phyloP scores from a whole-genome alignment of 305 asterid genomes.

The Striga hermonthica region DNA sequence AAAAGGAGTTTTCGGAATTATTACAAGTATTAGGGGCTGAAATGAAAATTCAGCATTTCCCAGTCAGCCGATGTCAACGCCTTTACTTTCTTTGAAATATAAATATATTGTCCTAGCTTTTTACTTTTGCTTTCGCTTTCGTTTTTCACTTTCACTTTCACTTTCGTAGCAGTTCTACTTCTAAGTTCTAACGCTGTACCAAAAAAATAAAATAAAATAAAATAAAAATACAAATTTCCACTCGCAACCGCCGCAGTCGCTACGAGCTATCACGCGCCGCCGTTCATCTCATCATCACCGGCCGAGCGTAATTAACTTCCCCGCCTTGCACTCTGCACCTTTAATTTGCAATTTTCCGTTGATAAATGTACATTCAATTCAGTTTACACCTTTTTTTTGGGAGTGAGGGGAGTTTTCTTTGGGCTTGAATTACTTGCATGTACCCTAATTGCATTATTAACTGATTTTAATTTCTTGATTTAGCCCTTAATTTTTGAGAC shows the following conservation, averaged over 20 bases:
- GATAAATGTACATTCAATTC: background rate
- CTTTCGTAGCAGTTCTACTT: too few relatives aligned
- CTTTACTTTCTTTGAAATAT: too few relatives aligned
- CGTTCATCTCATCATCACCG: conserved; percentile 8
- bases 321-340: background rate
- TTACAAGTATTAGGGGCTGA: too few relatives aligned
- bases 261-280: conserved; percentile 32
- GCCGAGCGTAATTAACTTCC: background rate
- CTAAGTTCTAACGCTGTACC: too few relatives aligned
- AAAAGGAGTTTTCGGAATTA: too few relatives aligned
- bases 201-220: too few relatives aligned
- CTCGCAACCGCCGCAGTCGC: background rate
- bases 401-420: background rate
- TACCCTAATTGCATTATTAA: background rate
- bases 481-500: background rate
- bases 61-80: too few relatives aligned
- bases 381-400: background rate
- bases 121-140: too few relatives aligned
- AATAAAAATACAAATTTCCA: background rate
- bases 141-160: too few relatives aligned
- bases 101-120: too few relatives aligned
- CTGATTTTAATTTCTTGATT: background rate
- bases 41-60: too few relatives aligned
- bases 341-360: background rate
- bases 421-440: conserved; percentile 29